Evolutionary conservation across 306 rosid species (phyloP).

Genomic region (Prosopis cineraria): DNA sequence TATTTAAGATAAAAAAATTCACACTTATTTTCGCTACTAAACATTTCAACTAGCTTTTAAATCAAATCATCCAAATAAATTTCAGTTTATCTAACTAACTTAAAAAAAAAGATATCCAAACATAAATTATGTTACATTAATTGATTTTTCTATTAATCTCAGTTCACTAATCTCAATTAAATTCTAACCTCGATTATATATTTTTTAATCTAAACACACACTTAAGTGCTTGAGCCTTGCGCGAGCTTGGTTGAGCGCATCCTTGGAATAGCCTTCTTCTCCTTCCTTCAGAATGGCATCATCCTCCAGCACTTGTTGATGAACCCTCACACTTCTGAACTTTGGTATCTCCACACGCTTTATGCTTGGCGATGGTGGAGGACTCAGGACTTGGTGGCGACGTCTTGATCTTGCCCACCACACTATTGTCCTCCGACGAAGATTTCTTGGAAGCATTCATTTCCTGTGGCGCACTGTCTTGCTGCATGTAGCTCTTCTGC

Average conservation of each 20-base stretch:
- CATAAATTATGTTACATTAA: too few species aligned
- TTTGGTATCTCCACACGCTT: constrained; percentile 26
- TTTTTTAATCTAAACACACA: too few species aligned
- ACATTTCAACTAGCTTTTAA: too few species aligned
- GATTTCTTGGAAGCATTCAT: neutral
- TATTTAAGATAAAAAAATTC: too few species aligned
- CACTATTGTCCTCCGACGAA: constrained; percentile 36
- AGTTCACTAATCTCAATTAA: too few species aligned
- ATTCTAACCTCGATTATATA: too few species aligned
- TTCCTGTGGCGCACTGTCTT: neutral
- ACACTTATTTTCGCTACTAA: too few species aligned
- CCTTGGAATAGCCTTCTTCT: constrained; percentile 15
- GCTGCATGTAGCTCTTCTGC: neutral
- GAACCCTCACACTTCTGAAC: constrained; percentile 3
- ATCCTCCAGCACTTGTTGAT: neutral
- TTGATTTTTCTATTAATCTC: too few species aligned
- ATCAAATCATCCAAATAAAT: too few species aligned
- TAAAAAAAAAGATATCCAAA: too few species aligned
- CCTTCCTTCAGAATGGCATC: neutral
- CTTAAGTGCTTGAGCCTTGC: constrained; percentile 43
- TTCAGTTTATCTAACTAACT: too few species aligned
- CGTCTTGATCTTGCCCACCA: constrained; percentile 40
- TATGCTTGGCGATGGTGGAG: constrained; percentile 44
- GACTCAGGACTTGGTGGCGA: constrained; percentile 47
- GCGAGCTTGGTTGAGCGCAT: constrained; percentile 35